phyloP scores from a whole-genome alignment of 805 yeast species.

The Monosporozyma aerobia region DNA sequence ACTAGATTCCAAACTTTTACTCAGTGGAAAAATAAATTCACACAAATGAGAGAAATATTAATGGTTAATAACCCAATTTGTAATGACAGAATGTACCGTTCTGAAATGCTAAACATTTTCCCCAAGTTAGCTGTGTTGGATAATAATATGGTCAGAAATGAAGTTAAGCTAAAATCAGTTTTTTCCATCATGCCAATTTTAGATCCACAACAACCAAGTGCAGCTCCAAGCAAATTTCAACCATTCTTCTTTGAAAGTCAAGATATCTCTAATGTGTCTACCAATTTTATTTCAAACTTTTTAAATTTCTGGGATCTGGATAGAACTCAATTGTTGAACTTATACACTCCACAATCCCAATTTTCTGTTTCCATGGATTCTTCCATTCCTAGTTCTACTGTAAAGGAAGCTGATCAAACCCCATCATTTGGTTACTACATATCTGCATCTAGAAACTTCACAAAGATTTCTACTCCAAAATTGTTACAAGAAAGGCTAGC shows the following conservation, averaged over 20 bases:
- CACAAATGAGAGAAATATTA: constrained; percentile 62
- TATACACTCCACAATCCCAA: constrained; percentile 78
- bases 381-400: constrained; percentile 46
- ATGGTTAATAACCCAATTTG: constrained; percentile 68
- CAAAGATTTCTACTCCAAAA: constrained; percentile 47
- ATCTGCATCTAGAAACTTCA: constrained; percentile 70
- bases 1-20: constrained; percentile 51
- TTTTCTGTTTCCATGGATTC: constrained; percentile 76
- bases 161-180: constrained; percentile 43
- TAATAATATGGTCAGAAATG: constrained; percentile 71
- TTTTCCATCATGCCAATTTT: constrained; percentile 32
- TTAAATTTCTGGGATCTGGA: constrained; percentile 73
- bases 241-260: constrained; percentile 77
- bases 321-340: constrained; percentile 54
- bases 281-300: constrained; percentile 68
- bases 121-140: constrained; percentile 74
- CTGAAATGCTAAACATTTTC: constrained; percentile 60
- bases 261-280: constrained; percentile 59
- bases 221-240: constrained; percentile 41
- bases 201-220: not conserved
- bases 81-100: constrained; percentile 38
- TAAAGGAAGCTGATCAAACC: constrained; percentile 27
- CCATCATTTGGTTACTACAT: constrained; percentile 59
- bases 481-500: constrained; percentile 52
- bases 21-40: constrained; percentile 68